Evolutionary conservation across 345 rosid species (phyloP).

Genomic region (Sonneratia alba): DNA sequence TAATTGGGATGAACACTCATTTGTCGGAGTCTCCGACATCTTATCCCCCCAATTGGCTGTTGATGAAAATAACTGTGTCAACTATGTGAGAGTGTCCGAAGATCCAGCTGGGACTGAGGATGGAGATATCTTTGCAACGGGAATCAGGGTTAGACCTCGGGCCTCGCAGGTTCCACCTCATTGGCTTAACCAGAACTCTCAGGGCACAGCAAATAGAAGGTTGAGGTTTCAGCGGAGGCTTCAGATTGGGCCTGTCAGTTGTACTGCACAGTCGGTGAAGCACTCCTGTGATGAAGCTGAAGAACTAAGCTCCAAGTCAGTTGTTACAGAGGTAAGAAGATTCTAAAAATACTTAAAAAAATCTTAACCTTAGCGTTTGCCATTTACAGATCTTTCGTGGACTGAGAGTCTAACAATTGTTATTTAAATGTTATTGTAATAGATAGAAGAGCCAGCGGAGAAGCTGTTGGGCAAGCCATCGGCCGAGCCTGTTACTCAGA

Average conservation of each 20-base stretch:
- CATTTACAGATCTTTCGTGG: background rate
- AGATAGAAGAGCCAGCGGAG: background rate
- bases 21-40: background rate
- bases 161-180: slow-evolving; percentile 15
- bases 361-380: background rate
- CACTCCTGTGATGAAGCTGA: slow-evolving; percentile 13
- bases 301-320: slow-evolving; percentile 8
- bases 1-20: background rate
- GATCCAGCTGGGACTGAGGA: slow-evolving; percentile 6
- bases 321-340: slow-evolving; percentile 9
- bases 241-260: slow-evolving; percentile 12
- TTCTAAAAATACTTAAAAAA: background rate
- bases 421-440: background rate
- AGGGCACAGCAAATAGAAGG: slow-evolving; percentile 56
- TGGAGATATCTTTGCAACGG: slow-evolving; percentile 19
- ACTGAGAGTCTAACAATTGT: background rate
- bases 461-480: background rate
- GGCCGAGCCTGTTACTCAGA: background rate
- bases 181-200: slow-evolving; percentile 9
- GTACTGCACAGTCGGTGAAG: background rate
- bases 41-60: slow-evolving; percentile 10
- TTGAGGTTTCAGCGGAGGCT: slow-evolving; percentile 30
- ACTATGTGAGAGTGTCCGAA: slow-evolving; percentile 1
- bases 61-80: slow-evolving; percentile 11
- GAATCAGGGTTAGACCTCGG: slow-evolving; percentile 41